Evolutionary conservation across 139 green algal genomes (phyloP).

Genomic region (Picochlorum sp.): DNA sequence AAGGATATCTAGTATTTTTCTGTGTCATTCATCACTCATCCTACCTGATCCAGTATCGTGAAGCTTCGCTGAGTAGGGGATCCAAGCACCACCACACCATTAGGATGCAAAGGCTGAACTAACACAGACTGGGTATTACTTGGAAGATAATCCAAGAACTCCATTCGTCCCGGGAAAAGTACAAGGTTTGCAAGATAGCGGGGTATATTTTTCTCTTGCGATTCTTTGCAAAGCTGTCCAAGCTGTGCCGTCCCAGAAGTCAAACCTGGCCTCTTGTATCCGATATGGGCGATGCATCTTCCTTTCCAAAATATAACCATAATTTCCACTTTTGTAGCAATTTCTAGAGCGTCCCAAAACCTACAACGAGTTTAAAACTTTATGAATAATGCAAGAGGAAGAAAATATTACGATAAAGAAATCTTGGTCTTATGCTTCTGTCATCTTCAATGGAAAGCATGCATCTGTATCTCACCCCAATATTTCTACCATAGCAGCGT

Average conservation of each 20-base stretch:
- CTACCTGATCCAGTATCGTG: slow-evolving; percentile 73
- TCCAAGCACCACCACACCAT: slow-evolving; percentile 57
- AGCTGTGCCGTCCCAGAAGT: slow-evolving; percentile 20
- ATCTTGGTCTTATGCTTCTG: neutral
- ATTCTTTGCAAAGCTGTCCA: slow-evolving; percentile 45
- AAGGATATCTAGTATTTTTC: too few species aligned
- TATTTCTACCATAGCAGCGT: slow-evolving; percentile 31
- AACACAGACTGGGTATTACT: slow-evolving; percentile 57
- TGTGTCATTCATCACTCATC: too few species aligned
- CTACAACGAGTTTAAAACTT: slow-evolving; percentile 14
- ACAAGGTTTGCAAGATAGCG: slow-evolving; percentile 89
- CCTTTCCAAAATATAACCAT: slow-evolving; percentile 28
- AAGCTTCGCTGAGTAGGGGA: slow-evolving; percentile 65
- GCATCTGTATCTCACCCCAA: slow-evolving; percentile 26
- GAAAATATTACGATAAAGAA: neutral
- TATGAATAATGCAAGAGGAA: neutral
- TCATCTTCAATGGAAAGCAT: neutral
- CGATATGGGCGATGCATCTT: slow-evolving; percentile 31
- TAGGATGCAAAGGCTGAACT: slow-evolving; percentile 57
- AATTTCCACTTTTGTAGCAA: slow-evolving; percentile 4
- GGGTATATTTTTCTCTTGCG: slow-evolving; percentile 36
- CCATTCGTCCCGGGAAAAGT: slow-evolving; percentile 72
- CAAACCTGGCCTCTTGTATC: neutral
- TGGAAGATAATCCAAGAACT: slow-evolving; percentile 67
- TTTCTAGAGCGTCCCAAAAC: slow-evolving; percentile 45